Conservation (phyloP, 2,329 filamentous ascomycete genomes). For the Penicillium polonicum region DNA sequence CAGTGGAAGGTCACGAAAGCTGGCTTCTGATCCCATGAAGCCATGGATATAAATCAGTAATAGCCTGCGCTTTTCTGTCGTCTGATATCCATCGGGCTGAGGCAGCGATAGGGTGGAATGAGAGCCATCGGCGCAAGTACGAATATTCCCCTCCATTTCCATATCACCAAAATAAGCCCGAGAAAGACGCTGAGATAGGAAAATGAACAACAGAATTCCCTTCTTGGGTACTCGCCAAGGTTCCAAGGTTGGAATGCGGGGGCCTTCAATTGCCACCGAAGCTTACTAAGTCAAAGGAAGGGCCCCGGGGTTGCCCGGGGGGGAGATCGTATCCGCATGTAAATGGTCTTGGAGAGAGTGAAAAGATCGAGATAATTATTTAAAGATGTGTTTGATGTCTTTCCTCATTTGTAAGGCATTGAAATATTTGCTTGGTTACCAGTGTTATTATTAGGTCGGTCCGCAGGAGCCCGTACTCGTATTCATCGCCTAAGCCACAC, state of each 20-base stretch:
- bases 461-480: not conserved
- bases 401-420: too few relatives aligned
- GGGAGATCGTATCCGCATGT: not conserved
- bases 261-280: not conserved
- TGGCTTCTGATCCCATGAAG: conserved; percentile 84
- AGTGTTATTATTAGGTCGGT: not conserved
- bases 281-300: not conserved
- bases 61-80: conserved; percentile 50
- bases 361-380: not conserved
- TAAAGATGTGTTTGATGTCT: not conserved
- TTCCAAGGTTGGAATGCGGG: not conserved
- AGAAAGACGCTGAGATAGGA: conserved; percentile 1
- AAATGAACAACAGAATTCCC: conserved; percentile 10
- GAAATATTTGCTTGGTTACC: not conserved
- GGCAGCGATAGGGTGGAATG: conserved; percentile 18
- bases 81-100: conserved; percentile 2
- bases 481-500: not conserved
- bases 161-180: not conserved
- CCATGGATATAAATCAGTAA: conserved; percentile 85
- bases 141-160: conserved; percentile 14
- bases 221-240: not conserved
- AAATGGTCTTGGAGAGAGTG: too few relatives aligned
- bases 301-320: too few relatives aligned
- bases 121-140: conserved; percentile 1
- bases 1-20: conserved; percentile 82